phyloP scores from a whole-genome alignment of 768 basidiomycete species.

The Gautieria morchelliformis region DNA sequence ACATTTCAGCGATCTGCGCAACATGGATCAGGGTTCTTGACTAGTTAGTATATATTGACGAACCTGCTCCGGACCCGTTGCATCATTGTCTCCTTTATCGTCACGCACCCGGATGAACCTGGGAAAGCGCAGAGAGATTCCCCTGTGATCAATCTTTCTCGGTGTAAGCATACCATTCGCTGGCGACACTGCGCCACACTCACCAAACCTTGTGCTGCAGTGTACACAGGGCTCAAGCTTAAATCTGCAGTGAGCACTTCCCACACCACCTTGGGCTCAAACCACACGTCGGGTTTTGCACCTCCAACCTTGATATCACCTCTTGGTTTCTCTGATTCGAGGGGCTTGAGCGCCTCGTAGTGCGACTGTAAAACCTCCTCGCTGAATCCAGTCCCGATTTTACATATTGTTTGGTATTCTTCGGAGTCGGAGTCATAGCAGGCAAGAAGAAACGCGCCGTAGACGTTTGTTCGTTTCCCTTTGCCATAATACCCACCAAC shows the following conservation, averaged over 20 bases:
- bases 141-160: constrained; percentile 69
- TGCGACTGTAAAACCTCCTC: constrained; percentile 81
- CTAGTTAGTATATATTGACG: constrained; percentile 11
- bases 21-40: neutral
- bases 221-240: constrained; percentile 92
- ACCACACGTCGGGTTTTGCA: constrained; percentile 96
- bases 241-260: constrained; percentile 96
- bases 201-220: constrained; percentile 87
- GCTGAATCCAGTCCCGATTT: constrained; percentile 97
- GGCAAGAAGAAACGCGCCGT: constrained; percentile 95
- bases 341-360: constrained; percentile 70
- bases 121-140: constrained; percentile 94
- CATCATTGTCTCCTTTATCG: constrained; percentile 88
- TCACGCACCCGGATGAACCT: constrained; percentile 88
- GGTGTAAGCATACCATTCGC: neutral
- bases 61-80: constrained; percentile 89
- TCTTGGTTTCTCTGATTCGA: constrained; percentile 59
- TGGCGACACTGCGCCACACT: constrained; percentile 19
- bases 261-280: constrained; percentile 96
- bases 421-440: constrained; percentile 94
- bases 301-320: constrained; percentile 85
- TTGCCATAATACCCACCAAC: constrained; percentile 96
- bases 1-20: constrained; percentile 84
- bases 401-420: constrained; percentile 95
- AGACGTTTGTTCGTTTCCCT: constrained; percentile 95